phyloP scores from a whole-genome alignment of 306 rosid genomes.

The Sicyos edulis region DNA sequence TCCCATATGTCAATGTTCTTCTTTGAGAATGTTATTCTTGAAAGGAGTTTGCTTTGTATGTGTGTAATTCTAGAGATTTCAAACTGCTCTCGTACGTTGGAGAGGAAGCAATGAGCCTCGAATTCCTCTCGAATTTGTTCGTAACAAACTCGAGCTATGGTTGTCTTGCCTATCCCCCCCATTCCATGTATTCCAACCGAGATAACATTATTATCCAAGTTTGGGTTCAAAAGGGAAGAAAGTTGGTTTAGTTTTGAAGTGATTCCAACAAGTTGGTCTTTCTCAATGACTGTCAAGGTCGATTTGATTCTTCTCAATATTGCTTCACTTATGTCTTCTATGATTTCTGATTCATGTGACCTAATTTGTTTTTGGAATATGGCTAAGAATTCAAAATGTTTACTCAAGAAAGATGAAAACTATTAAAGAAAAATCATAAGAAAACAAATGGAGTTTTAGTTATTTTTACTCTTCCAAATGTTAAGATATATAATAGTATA shows the following conservation, averaged over 20 bases:
- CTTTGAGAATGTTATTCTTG: neutral
- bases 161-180: slow-evolving; percentile 20
- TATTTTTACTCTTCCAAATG: too few relatives aligned
- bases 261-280: neutral
- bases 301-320: neutral
- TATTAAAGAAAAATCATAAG: too few relatives aligned
- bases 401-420: too few relatives aligned
- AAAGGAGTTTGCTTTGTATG: slow-evolving; percentile 14
- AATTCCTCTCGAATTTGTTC: neutral
- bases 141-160: slow-evolving; percentile 9
- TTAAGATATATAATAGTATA: too few relatives aligned
- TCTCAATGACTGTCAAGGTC: neutral
- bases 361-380: neutral
- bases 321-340: neutral
- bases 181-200: slow-evolving; percentile 2
- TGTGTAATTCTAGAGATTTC: neutral
- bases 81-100: neutral
- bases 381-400: too few relatives aligned
- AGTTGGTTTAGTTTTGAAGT: slow-evolving; percentile 1
- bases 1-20: neutral
- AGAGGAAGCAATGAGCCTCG: slow-evolving; percentile 10
- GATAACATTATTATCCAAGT: neutral
- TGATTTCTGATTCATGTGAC: slow-evolving; percentile 3
- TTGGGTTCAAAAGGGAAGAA: neutral
- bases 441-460: too few relatives aligned